These are phyloP conservation scores for Fusarium mundagurra DNA, from an alignment of 2,329 filamentous ascomycete genomes.

Conservation along the genomic window DNA sequence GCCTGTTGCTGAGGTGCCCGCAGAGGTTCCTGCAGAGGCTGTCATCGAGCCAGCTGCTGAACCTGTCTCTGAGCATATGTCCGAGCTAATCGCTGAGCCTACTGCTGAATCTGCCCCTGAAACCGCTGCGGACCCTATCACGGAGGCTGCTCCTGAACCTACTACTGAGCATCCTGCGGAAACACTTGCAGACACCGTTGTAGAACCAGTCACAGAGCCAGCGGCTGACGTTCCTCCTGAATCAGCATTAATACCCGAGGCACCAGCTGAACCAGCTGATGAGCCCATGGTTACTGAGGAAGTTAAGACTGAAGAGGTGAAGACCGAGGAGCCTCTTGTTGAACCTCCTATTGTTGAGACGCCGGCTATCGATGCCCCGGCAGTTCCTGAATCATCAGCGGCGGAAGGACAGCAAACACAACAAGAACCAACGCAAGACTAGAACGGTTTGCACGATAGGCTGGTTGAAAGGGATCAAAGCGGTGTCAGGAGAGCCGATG, in stretches of 20 bases:
- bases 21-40: background rate
- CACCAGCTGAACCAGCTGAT: conserved; percentile 6
- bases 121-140: background rate
- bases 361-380: background rate
- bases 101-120: background rate
- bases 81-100: background rate
- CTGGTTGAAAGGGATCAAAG: background rate
- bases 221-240: conserved; percentile 3
- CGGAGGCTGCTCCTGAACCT: background rate
- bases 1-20: background rate
- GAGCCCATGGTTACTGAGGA: conserved; percentile 7
- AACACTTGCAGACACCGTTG: background rate
- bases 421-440: conserved; percentile 6
- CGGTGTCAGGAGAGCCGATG: background rate
- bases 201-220: background rate
- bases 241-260: conserved; percentile 12
- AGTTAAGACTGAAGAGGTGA: conserved; percentile 8
- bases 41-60: background rate
- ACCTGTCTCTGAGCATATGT: background rate
- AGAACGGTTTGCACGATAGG: background rate
- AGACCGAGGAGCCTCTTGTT: conserved; percentile 11
- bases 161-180: background rate
- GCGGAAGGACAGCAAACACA: conserved; percentile 16
- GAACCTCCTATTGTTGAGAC: conserved; percentile 1
- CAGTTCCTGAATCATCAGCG: background rate